These are phyloP conservation scores for Talaromyces proteolyticus DNA, from an alignment of 495 filamentous ascomycete species.

Conservation along the genomic window DNA sequence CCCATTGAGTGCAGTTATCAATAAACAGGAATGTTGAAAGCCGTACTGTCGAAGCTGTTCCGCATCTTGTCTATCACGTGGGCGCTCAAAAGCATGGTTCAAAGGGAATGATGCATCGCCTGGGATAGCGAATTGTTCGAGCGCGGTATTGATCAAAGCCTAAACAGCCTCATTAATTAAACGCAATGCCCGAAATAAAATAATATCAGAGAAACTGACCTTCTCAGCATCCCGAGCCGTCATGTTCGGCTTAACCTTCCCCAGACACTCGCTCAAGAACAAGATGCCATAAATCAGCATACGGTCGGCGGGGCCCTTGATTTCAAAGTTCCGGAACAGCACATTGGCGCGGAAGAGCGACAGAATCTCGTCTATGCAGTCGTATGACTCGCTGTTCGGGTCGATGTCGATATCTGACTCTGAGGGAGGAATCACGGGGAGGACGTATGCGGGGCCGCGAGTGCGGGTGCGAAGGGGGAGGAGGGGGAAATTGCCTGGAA, in stretches of 20 bases:
- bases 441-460: constrained; percentile 84
- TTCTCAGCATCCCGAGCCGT: constrained; percentile 52
- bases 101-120: constrained; percentile 92
- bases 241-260: constrained; percentile 74
- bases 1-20: not conserved
- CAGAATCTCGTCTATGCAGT: constrained; percentile 90
- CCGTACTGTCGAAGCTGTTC: constrained; percentile 72
- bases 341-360: constrained; percentile 95
- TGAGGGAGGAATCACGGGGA: constrained; percentile 64
- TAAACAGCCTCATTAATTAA: constrained; percentile 13
- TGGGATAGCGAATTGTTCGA: constrained; percentile 92
- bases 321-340: constrained; percentile 98
- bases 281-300: constrained; percentile 95
- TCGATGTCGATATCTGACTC: constrained; percentile 68
- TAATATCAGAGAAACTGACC: constrained; percentile 21
- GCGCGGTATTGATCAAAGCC: constrained; percentile 63
- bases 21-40: not conserved
- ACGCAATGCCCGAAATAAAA: not conserved
- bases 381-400: constrained; percentile 81
- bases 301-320: constrained; percentile 92
- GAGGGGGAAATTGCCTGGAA: constrained; percentile 84
- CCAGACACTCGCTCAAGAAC: constrained; percentile 82
- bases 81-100: constrained; percentile 80
- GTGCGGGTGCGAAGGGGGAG: constrained; percentile 89
- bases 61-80: constrained; percentile 78